Conservation (phyloP, 768 basidiomycete species). For the Mycena vitilis region DNA sequence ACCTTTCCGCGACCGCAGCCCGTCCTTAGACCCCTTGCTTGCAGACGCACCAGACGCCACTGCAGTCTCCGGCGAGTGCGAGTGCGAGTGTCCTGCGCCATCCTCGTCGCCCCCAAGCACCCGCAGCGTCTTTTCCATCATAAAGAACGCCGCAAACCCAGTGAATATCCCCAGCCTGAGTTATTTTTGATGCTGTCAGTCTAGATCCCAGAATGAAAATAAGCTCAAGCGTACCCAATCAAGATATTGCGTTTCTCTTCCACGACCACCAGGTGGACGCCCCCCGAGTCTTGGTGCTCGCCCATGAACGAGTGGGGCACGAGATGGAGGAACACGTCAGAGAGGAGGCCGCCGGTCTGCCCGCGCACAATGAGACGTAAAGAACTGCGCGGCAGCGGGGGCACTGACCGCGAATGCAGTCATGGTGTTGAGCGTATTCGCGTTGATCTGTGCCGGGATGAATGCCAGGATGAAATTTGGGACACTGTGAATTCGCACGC, state of each 20-base stretch:
- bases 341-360: constrained; percentile 90
- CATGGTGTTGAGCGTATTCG: constrained; percentile 91
- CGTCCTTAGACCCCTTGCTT: constrained; percentile 51
- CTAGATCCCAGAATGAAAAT: constrained; percentile 34
- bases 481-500: constrained; percentile 61
- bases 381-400: constrained; percentile 34
- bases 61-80: constrained; percentile 54
- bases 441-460: constrained; percentile 89
- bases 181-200: constrained; percentile 11
- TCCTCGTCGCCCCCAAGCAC: constrained; percentile 77
- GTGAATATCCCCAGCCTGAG: constrained; percentile 81
- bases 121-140: constrained; percentile 92
- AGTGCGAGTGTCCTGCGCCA: constrained; percentile 66
- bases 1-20: constrained; percentile 59
- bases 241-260: constrained; percentile 93
- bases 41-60: constrained; percentile 61
- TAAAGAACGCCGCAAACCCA: constrained; percentile 91
- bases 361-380: constrained; percentile 31
- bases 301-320: constrained; percentile 95
- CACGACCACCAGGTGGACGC: constrained; percentile 84
- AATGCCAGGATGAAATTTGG: constrained; percentile 96
- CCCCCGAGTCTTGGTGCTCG: constrained; percentile 71
- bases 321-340: constrained; percentile 92
- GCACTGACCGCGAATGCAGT: constrained; percentile 87
- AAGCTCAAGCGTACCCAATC: constrained; percentile 68